phyloP scores from a whole-genome alignment of 345 rosid genomes.

The Brassica rapa region DNA sequence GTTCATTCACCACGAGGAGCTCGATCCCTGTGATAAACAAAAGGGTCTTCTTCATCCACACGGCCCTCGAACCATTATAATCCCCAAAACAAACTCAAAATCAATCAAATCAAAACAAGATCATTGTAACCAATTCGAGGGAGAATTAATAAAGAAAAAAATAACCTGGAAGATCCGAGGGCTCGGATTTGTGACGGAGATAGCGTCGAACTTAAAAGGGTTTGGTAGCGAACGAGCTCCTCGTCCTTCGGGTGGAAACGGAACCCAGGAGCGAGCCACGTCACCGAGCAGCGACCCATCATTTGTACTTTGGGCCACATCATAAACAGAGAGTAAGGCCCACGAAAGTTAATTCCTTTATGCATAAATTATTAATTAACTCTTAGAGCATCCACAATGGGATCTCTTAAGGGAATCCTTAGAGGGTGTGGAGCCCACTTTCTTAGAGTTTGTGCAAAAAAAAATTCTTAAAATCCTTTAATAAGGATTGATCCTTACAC shows the following conservation, averaged over 20 bases:
- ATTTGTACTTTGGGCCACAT: not conserved
- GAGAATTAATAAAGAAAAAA: not conserved
- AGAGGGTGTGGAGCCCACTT: too few relatives aligned
- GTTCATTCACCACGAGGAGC: conserved; percentile 88
- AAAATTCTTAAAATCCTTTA: too few relatives aligned
- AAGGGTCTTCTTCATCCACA: conserved; percentile 93
- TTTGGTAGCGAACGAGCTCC: conserved; percentile 73
- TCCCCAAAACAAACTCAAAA: not conserved
- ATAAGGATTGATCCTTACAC: too few relatives aligned
- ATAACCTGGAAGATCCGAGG: conserved; percentile 63
- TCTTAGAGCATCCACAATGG: too few relatives aligned
- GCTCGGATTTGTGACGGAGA: conserved; percentile 80
- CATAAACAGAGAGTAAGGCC: not conserved
- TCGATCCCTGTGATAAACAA: conserved; percentile 82
- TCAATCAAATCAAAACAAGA: not conserved
- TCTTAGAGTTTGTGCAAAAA: too few relatives aligned
- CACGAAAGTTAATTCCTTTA: not conserved
- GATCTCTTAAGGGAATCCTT: too few relatives aligned
- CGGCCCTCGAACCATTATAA: conserved; percentile 41
- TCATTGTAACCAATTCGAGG: too few relatives aligned
- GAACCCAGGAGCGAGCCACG: conserved; percentile 90
- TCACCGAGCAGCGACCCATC: conserved; percentile 61
- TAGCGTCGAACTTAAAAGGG: conserved; percentile 70
- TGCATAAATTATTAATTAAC: too few relatives aligned
- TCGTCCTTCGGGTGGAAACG: conserved; percentile 95